These are phyloP conservation scores for Mycotypha africana DNA, from an alignment of 371 early-diverging fungal genomes.

Conservation along the genomic window DNA sequence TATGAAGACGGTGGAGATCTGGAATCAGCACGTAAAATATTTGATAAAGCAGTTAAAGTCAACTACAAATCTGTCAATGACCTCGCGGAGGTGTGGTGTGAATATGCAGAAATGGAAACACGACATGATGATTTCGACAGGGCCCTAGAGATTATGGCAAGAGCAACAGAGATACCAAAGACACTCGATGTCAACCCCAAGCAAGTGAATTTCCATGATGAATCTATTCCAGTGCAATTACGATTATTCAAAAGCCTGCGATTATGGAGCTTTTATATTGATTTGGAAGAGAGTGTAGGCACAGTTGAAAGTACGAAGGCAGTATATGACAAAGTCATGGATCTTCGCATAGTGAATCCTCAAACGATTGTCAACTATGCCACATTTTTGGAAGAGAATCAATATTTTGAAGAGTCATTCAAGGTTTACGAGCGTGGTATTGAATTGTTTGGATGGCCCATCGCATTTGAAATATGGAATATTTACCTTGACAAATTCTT, in stretches of 20 bases:
- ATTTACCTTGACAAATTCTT: conserved; percentile 89
- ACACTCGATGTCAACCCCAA: conserved; percentile 29
- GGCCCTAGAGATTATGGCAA: conserved; percentile 73
- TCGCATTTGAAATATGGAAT: conserved; percentile 97
- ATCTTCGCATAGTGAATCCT: conserved; percentile 91
- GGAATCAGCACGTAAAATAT: conserved; percentile 69
- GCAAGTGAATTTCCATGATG: conserved; percentile 56
- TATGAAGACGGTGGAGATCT: conserved; percentile 67
- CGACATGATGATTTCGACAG: conserved; percentile 61
- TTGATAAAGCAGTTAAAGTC: conserved; percentile 82
- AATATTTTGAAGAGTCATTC: conserved; percentile 93
- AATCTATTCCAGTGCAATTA: conserved; percentile 67
- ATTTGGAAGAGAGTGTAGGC: conserved; percentile 92
- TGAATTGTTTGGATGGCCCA: conserved; percentile 91
- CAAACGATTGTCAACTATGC: conserved; percentile 94
- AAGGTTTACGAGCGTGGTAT: conserved; percentile 95
- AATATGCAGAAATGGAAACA: conserved; percentile 91
- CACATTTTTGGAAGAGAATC: conserved; percentile 81
- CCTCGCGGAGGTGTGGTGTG: conserved; percentile 88
- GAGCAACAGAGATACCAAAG: conserved; percentile 68
- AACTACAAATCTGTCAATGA: conserved; percentile 78
- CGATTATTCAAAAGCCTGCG: conserved; percentile 88
- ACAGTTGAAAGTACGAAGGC: conserved; percentile 77
- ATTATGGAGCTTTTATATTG: conserved; percentile 93
- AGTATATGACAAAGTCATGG: conserved; percentile 90